These are phyloP conservation scores for Alternaria sp. DNA, from an alignment of 2,329 filamentous ascomycete species.

Conservation along the genomic window DNA sequence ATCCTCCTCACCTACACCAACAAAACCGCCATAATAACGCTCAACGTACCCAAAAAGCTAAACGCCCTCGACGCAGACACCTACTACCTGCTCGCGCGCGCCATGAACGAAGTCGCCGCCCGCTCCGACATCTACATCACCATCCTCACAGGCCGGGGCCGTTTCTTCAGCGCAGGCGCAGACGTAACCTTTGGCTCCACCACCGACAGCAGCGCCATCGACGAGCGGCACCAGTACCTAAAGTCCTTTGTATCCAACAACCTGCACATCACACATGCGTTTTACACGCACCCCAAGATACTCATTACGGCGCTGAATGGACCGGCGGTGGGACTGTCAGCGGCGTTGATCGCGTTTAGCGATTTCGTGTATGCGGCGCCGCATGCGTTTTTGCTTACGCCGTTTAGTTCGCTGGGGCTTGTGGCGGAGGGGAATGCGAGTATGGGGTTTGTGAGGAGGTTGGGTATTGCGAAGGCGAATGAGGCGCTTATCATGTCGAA, in stretches of 20 bases:
- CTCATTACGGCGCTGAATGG: constrained; percentile 91
- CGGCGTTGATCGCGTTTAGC: constrained; percentile 79
- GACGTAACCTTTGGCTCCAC: constrained; percentile 69
- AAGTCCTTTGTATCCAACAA: constrained; percentile 81
- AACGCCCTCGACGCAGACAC: constrained; percentile 75
- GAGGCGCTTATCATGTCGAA: constrained; percentile 93
- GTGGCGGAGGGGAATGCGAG: constrained; percentile 88
- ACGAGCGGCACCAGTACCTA: constrained; percentile 66
- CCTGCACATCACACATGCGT: constrained; percentile 85
- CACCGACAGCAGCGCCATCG: constrained; percentile 40
- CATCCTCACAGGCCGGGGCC: constrained; percentile 79
- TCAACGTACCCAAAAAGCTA: constrained; percentile 85
- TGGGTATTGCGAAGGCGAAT: constrained; percentile 83
- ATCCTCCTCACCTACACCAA: constrained; percentile 69
- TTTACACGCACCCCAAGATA: constrained; percentile 93
- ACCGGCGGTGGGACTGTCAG: constrained; percentile 85
- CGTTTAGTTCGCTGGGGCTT: constrained; percentile 87
- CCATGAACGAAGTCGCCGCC: constrained; percentile 77
- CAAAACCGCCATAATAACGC: constrained; percentile 81
- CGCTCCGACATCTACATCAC: constrained; percentile 85
- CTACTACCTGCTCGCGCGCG: constrained; percentile 78
- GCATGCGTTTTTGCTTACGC: constrained; percentile 83
- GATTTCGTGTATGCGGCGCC: constrained; percentile 92
- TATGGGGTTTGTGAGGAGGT: constrained; percentile 76
- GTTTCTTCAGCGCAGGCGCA: constrained; percentile 89